These are phyloP conservation scores for Peniophora sp. DNA, from an alignment of 1,284 basidiomycete genomes.

Conservation along the genomic window DNA sequence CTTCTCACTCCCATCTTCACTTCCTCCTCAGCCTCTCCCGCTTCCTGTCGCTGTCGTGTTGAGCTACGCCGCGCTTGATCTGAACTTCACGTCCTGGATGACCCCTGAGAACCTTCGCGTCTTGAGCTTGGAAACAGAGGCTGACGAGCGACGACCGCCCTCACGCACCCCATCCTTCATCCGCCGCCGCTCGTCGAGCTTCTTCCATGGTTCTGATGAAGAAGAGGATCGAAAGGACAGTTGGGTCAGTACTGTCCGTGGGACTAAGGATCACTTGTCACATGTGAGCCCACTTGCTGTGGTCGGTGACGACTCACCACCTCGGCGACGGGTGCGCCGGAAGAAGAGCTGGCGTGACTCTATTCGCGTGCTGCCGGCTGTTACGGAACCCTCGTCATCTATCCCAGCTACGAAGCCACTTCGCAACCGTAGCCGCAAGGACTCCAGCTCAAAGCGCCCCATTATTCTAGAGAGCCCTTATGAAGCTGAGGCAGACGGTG, in stretches of 20 bases:
- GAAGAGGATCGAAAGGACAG: conserved; percentile 11
- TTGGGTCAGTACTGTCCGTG: conserved; percentile 19
- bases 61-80: conserved; percentile 81
- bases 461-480: conserved; percentile 5
- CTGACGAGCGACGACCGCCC: conserved; percentile 16
- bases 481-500: conserved; percentile 43
- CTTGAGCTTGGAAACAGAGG: conserved; percentile 36
- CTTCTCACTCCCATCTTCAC: conserved; percentile 6
- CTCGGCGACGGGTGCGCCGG: conserved; percentile 27
- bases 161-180: conserved; percentile 9
- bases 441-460: neutral
- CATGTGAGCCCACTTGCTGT: conserved; percentile 84
- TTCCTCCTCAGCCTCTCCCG: conserved; percentile 23
- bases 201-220: conserved; percentile 12
- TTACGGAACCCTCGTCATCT: conserved; percentile 1
- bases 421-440: neutral
- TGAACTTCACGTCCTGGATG: conserved; percentile 99
- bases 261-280: conserved; percentile 83
- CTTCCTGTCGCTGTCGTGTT: conserved; percentile 79
- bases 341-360: conserved; percentile 34
- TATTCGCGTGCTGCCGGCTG: neutral
- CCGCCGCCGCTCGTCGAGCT: conserved; percentile 9
- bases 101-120: conserved; percentile 79
- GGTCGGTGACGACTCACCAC: conserved; percentile 56
- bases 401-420: neutral